phyloP scores from a whole-genome alignment of 345 rosid genomes.

The Leavenworthia alabamica region DNA sequence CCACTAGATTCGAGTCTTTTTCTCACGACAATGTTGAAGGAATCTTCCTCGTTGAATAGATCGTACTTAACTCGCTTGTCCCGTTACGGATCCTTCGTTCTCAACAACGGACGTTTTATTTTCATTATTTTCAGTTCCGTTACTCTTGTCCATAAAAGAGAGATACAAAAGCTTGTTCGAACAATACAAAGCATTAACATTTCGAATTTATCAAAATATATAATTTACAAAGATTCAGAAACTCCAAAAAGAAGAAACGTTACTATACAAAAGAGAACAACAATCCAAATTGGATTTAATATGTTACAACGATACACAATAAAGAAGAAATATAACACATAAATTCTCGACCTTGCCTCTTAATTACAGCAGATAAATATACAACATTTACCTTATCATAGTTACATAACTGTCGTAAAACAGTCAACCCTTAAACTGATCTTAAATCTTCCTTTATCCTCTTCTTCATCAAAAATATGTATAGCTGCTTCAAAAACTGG shows the following conservation, averaged over 20 bases:
- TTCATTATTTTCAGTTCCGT: not conserved
- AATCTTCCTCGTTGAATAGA: slow-evolving; percentile 1
- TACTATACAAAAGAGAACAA: not conserved
- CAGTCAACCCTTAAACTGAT: not conserved
- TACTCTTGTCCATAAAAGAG: not conserved
- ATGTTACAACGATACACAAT: slow-evolving; percentile 10
- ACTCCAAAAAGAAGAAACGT: not conserved
- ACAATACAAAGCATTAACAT: not conserved
- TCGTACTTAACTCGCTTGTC: not conserved
- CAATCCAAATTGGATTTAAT: slow-evolving; percentile 4
- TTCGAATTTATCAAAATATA: not conserved
- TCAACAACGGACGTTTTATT: not conserved
- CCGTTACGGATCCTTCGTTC: not conserved
- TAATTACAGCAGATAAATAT: slow-evolving; percentile 1
- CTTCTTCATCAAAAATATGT: slow-evolving; percentile 10
- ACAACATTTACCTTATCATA: not conserved
- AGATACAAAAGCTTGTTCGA: not conserved
- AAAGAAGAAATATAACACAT: not conserved
- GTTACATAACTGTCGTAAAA: not conserved
- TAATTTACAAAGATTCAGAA: slow-evolving; percentile 1
- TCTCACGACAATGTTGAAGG: not conserved
- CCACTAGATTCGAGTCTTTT: not conserved
- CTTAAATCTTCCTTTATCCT: not conserved
- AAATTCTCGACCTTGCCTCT: not conserved
- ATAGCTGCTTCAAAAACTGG: slow-evolving; percentile 13